phyloP scores from a whole-genome alignment of 164 flowering plant genomes.

The Annona squamosa region DNA sequence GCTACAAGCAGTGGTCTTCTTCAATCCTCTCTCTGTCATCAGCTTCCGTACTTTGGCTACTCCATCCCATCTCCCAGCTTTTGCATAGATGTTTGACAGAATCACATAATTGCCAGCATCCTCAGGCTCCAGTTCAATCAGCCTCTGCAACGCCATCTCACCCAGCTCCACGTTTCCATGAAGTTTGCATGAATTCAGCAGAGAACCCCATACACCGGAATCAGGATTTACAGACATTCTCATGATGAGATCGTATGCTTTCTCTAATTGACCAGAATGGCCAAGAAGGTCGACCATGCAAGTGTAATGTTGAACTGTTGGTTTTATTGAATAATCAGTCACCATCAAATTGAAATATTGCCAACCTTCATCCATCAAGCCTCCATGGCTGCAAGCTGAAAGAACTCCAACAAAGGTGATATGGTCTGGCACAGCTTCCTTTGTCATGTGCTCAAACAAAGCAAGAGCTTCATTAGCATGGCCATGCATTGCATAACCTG shows the following conservation, averaged over 20 bases:
- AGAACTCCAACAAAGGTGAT: constrained; percentile 20
- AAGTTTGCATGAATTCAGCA: constrained; percentile 15
- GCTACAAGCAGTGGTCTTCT: constrained; percentile 19
- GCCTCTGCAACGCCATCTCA: constrained; percentile 9
- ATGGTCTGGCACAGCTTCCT: constrained; percentile 7
- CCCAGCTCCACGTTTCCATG: constrained; percentile 11
- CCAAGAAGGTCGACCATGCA: constrained; percentile 12
- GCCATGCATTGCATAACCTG: constrained; percentile 20
- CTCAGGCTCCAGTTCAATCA: constrained; percentile 15
- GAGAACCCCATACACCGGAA: constrained; percentile 20
- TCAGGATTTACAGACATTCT: constrained; percentile 8
- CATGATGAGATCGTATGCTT: constrained; percentile 9
- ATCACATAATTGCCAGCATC: constrained; percentile 18
- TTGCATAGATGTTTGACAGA: constrained; percentile 15
- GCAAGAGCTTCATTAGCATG: constrained; percentile 14
- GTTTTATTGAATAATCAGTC: constrained; percentile 5
- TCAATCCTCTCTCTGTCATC: constrained; percentile 19
- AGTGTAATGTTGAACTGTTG: constrained; percentile 12
- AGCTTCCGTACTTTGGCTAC: constrained; percentile 10
- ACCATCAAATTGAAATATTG: constrained; percentile 4
- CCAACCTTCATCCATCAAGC: constrained; percentile 9
- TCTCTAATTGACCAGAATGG: constrained; percentile 8
- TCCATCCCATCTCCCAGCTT: constrained; percentile 15
- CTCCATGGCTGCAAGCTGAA: constrained; percentile 13
- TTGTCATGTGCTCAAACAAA: constrained; percentile 12